Evolutionary conservation across 176 grass and related monocot genomes (phyloP).

Genomic region (Cenchrus fungigraminus): DNA sequence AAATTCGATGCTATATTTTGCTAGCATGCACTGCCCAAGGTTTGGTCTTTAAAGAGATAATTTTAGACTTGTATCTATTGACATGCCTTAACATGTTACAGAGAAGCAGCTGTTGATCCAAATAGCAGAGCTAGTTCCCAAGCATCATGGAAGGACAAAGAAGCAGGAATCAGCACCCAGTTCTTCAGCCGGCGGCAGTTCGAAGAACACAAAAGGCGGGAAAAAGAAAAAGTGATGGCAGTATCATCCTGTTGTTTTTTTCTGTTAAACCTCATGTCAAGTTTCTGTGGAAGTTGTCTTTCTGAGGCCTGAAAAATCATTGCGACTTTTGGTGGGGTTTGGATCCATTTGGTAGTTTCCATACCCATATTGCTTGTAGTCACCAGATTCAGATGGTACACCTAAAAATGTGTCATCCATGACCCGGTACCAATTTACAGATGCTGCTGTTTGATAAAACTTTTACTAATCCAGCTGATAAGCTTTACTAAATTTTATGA

Average conservation of each 20-base stretch:
- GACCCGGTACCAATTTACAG: background rate
- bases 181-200: conserved; percentile 43
- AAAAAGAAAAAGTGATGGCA: conserved; percentile 79
- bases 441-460: background rate
- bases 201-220: conserved; percentile 59
- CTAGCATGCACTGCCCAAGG: background rate
- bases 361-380: background rate
- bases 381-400: conserved; percentile 28
- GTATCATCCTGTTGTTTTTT: background rate
- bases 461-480: background rate
- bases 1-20: conserved; percentile 1
- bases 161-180: conserved; percentile 63
- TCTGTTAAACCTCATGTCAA: conserved; percentile 35
- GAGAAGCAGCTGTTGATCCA: conserved; percentile 88
- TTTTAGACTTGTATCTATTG: conserved; percentile 29
- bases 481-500: background rate
- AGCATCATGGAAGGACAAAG: conserved; percentile 88
- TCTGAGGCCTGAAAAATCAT: background rate
- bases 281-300: background rate
- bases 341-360: conserved; percentile 12
- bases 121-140: conserved; percentile 86
- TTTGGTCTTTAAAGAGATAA: background rate
- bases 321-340: background rate
- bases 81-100: conserved; percentile 36
- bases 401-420: background rate